A percentile compares a stretch with the other conserved stretches of the same genome.
Evolutionary conservation across 306 rosid species (phyloP).

Genomic region (Inga oerstediana): DNA sequence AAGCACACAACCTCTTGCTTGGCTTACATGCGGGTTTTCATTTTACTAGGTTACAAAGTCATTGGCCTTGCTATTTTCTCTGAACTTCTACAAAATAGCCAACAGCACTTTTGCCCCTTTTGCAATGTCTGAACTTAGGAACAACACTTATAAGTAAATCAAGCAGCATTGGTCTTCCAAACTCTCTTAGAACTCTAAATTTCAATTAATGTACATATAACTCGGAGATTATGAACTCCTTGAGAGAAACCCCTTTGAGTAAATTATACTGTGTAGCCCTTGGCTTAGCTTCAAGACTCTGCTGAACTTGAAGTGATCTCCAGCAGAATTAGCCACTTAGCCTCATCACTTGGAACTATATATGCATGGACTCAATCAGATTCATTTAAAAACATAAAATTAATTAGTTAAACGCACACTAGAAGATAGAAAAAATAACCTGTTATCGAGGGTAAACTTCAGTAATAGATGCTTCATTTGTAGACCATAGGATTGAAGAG

Average conservation of each 20-base stretch:
- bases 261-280: background rate
- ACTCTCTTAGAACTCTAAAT: background rate
- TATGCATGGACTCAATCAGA: background rate
- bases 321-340: background rate
- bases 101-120: background rate
- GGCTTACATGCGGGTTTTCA: too few species aligned
- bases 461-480: constrained; percentile 38
- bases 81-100: too few species aligned
- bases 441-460: constrained; percentile 39
- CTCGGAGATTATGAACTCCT: background rate
- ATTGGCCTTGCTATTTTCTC: too few species aligned
- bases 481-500: constrained; percentile 33
- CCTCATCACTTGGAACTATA: background rate
- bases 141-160: background rate
- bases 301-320: background rate
- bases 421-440: background rate
- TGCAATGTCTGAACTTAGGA: background rate
- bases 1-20: too few species aligned
- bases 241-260: background rate
- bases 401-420: background rate
- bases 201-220: background rate
- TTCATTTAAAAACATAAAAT: background rate
- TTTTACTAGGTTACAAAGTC: too few species aligned
- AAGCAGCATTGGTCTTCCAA: background rate
- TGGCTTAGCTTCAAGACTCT: background rate